These are phyloP conservation scores for Jasminum sambac DNA, from an alignment of 257 asterid genomes.

Conservation along the genomic window DNA sequence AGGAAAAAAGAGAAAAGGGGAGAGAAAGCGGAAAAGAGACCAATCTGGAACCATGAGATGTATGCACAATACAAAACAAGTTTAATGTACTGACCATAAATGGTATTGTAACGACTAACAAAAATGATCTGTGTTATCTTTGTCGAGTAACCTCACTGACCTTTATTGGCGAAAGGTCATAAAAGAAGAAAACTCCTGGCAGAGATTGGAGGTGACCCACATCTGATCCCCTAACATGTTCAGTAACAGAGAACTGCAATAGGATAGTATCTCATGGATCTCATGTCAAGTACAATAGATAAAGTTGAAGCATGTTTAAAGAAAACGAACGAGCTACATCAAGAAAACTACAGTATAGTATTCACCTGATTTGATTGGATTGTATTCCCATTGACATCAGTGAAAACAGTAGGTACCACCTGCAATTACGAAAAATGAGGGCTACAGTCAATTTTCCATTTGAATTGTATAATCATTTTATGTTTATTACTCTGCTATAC, in stretches of 20 bases:
- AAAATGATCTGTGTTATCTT: not conserved
- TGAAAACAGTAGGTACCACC: conserved; percentile 98
- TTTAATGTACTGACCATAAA: not conserved
- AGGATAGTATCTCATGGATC: conserved; percentile 30
- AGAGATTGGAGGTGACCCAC: conserved; percentile 64
- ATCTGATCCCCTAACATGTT: conserved; percentile 77
- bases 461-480: not conserved
- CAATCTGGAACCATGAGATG: not conserved
- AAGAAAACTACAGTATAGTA: not conserved
- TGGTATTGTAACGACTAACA: not conserved
- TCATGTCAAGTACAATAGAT: conserved; percentile 20
- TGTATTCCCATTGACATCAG: conserved; percentile 66
- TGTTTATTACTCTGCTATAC: too few species aligned
- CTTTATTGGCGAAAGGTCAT: conserved; percentile 97
- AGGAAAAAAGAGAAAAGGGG: too few species aligned
- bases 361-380: conserved; percentile 94
- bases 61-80: not conserved
- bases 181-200: conserved; percentile 92
- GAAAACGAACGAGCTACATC: not conserved
- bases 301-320: not conserved
- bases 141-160: conserved; percentile 32
- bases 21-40: not conserved
- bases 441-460: not conserved
- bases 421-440: conserved; percentile 38
- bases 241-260: conserved; percentile 94